These are phyloP conservation scores for Leucoagaricus sp. DNA, from an alignment of 1,284 basidiomycete species.

Conservation along the genomic window DNA sequence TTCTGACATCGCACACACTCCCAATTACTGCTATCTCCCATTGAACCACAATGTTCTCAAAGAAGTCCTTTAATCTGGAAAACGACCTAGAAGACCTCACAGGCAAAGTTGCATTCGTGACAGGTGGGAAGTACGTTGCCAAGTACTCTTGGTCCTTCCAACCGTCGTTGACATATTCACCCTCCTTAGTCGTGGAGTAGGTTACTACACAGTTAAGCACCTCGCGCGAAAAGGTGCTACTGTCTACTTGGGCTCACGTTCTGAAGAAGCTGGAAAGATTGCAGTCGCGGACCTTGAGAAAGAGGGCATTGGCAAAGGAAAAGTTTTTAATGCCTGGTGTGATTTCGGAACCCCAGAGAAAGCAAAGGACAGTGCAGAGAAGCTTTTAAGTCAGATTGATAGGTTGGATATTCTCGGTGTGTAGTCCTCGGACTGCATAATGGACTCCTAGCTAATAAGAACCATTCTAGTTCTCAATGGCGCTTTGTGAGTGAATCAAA, in stretches of 20 bases:
- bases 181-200: slow-evolving; percentile 40
- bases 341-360: slow-evolving; percentile 46
- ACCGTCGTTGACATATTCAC: background rate
- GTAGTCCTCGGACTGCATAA: background rate
- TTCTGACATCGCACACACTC: background rate
- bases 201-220: slow-evolving; percentile 44
- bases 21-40: background rate
- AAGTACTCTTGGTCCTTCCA: background rate
- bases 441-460: background rate
- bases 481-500: slow-evolving; percentile 16
- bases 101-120: slow-evolving; percentile 43
- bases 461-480: slow-evolving; percentile 17
- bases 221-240: slow-evolving; percentile 45
- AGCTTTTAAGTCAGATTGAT: slow-evolving; percentile 30
- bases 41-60: background rate
- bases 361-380: slow-evolving; percentile 44
- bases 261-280: slow-evolving; percentile 36
- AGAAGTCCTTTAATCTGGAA: slow-evolving; percentile 23
- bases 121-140: slow-evolving; percentile 40
- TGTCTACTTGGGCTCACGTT: slow-evolving; percentile 47
- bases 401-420: slow-evolving; percentile 35
- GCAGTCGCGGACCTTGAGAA: slow-evolving; percentile 40
- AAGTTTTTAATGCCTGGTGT: slow-evolving; percentile 45
- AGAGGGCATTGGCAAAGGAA: slow-evolving; percentile 36
- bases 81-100: slow-evolving; percentile 28